Percentiles rank a stretch among this genome's conserved stretches.
These are phyloP conservation scores for Pichia eremophila DNA, from an alignment of 805 yeast genomes.

Conservation along the genomic window DNA sequence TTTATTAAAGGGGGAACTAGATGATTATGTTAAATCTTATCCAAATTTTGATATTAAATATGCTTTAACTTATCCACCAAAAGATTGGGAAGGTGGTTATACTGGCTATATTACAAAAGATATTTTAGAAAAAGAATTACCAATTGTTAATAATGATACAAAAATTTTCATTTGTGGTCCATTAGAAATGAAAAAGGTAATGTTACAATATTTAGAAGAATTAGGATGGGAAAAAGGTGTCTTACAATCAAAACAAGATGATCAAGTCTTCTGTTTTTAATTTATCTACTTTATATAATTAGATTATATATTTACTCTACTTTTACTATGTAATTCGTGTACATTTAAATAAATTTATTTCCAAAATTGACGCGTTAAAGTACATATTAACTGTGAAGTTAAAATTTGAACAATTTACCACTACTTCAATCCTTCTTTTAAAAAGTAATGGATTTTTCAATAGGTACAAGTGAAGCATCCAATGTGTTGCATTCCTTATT, in stretches of 20 bases:
- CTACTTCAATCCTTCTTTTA: too few species aligned
- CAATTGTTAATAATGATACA: conserved; percentile 37
- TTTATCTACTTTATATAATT: too few species aligned
- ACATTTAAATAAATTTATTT: too few species aligned
- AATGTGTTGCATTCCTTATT: background rate
- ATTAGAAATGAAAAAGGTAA: conserved; percentile 49
- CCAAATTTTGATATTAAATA: conserved; percentile 57
- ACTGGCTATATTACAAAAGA: conserved; percentile 54
- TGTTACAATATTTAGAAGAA: conserved; percentile 41
- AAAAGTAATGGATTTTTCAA: too few species aligned
- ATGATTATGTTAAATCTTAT: conserved; percentile 54
- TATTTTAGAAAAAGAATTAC: conserved; percentile 44
- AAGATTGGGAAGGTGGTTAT: conserved; percentile 45
- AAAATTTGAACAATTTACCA: too few species aligned
- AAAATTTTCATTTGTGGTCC: conserved; percentile 71
- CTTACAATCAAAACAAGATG: conserved; percentile 24
- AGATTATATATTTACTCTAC: too few species aligned
- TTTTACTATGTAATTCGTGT: too few species aligned
- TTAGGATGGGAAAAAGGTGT: conserved; percentile 48
- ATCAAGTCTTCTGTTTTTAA: conserved; percentile 30
- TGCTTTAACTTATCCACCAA: conserved; percentile 42
- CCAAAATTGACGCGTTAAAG: too few species aligned
- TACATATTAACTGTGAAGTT: too few species aligned
- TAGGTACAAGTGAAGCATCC: background rate
- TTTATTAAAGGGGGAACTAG: conserved; percentile 60